Percentiles rank a stretch among this genome's conserved stretches.
phyloP scores from a whole-genome alignment of 2,329 filamentous ascomycete genomes.

The Aspergillus ustus region DNA sequence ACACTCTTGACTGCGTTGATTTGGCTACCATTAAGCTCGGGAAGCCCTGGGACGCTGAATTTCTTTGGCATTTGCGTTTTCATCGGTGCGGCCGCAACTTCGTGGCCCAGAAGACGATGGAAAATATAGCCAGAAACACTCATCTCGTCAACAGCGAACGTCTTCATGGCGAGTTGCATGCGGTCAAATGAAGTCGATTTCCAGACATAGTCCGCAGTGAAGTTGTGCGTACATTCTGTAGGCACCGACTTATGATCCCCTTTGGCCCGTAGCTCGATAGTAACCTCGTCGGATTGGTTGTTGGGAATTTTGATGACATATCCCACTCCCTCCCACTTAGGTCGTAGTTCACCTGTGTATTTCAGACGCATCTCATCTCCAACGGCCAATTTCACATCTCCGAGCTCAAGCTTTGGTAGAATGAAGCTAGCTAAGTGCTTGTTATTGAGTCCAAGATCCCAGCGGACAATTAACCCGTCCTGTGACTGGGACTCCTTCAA shows the following conservation, averaged over 20 bases:
- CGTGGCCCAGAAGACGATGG: constrained; percentile 92
- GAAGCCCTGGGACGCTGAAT: constrained; percentile 91
- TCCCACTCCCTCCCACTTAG: constrained; percentile 94
- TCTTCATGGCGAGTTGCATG: constrained; percentile 99
- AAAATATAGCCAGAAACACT: constrained; percentile 99
- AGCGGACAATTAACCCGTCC: constrained; percentile 90
- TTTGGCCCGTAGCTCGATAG: constrained; percentile 89
- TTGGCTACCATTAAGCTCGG: constrained; percentile 93
- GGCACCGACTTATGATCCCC: constrained; percentile 96
- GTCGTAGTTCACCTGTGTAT: constrained; percentile 90
- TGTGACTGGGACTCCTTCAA: constrained; percentile 98
- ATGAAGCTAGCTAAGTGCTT: constrained; percentile 96
- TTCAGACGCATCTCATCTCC: constrained; percentile 98
- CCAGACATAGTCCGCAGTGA: constrained; percentile 99
- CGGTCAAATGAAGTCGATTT: constrained; percentile 99
- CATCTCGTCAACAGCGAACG: constrained; percentile 96
- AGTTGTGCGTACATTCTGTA: constrained; percentile 95
- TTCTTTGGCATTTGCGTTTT: constrained; percentile 96
- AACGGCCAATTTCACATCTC: constrained; percentile 96
- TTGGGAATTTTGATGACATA: constrained; percentile 99
- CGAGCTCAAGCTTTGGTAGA: constrained; percentile 93
- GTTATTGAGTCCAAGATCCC: constrained; percentile 95
- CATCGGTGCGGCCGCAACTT: constrained; percentile 92
- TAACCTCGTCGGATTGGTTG: constrained; percentile 97
- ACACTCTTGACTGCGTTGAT: constrained; percentile 96